Evolutionary conservation across 768 basidiomycete species (phyloP).

Genomic region (Leccinum incarnatum): DNA sequence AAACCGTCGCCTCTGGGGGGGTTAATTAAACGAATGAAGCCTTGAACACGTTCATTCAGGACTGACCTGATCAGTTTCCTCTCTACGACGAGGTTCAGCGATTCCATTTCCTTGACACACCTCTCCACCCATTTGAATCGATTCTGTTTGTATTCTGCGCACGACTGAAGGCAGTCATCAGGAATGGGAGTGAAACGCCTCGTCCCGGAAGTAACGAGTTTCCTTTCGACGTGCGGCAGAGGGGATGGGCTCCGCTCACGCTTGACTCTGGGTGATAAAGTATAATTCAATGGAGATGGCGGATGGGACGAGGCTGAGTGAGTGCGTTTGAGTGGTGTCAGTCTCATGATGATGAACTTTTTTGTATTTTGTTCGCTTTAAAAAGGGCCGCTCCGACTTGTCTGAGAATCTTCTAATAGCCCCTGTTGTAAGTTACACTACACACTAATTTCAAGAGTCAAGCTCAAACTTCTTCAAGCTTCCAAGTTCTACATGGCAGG

Average conservation of each 20-base stretch:
- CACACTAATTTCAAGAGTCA: too few species aligned
- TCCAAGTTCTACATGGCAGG: too few species aligned
- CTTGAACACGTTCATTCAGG: background rate
- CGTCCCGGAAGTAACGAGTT: conserved; percentile 24
- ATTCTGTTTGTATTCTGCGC: conserved; percentile 19
- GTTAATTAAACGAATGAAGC: background rate
- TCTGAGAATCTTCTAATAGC: conserved; percentile 5
- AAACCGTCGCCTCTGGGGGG: conserved; percentile 29
- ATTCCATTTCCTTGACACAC: conserved; percentile 20
- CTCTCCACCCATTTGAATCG: conserved; percentile 21
- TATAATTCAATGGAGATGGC: background rate
- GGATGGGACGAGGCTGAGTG: background rate
- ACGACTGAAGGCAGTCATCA: conserved; percentile 20
- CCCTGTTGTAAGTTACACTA: background rate
- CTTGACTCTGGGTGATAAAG: conserved; percentile 13
- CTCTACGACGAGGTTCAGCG: conserved; percentile 19
- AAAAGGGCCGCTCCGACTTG: background rate
- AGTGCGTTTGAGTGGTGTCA: conserved; percentile 17
- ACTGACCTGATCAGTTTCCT: conserved; percentile 30
- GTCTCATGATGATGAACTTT: conserved; percentile 7
- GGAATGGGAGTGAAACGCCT: conserved; percentile 31
- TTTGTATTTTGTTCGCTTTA: too few species aligned
- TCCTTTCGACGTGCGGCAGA: conserved; percentile 4
- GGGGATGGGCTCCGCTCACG: conserved; percentile 22
- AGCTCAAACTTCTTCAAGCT: too few species aligned